Percentiles rank a stretch among this genome's conserved stretches.
These are phyloP conservation scores for Penicillium crustosum DNA, from an alignment of 2,329 filamentous ascomycete genomes.

Conservation along the genomic window DNA sequence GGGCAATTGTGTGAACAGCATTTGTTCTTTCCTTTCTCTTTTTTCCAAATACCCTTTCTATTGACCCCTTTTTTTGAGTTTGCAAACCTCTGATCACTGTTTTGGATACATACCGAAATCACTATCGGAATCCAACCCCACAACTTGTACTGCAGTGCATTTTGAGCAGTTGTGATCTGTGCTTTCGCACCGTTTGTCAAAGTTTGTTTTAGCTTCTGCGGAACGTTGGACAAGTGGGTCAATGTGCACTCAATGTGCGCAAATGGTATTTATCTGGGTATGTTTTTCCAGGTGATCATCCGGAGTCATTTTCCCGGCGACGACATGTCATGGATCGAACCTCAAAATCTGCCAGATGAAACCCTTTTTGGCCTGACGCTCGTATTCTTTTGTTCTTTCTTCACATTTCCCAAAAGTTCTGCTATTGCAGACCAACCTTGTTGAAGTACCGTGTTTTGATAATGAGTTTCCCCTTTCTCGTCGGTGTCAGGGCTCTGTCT, in stretches of 20 bases:
- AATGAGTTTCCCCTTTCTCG: neutral
- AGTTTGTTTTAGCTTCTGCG: conserved; percentile 14
- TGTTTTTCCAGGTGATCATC: neutral
- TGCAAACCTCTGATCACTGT: neutral
- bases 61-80: neutral
- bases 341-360: neutral
- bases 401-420: neutral
- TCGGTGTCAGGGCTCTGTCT: neutral
- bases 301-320: conserved; percentile 21
- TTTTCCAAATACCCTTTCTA: neutral
- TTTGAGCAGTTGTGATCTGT: neutral
- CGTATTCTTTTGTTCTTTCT: neutral
- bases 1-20: neutral
- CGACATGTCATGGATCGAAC: neutral
- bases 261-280: conserved; percentile 11
- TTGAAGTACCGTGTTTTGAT: neutral
- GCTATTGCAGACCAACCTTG: neutral
- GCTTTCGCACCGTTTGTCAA: neutral
- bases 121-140: neutral
- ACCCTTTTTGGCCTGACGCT: neutral
- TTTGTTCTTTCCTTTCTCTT: neutral
- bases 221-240: neutral
- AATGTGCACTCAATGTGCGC: conserved; percentile 4
- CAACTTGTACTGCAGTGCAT: neutral
- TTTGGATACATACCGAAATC: neutral